A percentile compares a stretch with the other conserved stretches of the same genome.
Evolutionary conservation across 176 grass and related monocot species (phyloP).

Genomic region (Musa troglodytarum): DNA sequence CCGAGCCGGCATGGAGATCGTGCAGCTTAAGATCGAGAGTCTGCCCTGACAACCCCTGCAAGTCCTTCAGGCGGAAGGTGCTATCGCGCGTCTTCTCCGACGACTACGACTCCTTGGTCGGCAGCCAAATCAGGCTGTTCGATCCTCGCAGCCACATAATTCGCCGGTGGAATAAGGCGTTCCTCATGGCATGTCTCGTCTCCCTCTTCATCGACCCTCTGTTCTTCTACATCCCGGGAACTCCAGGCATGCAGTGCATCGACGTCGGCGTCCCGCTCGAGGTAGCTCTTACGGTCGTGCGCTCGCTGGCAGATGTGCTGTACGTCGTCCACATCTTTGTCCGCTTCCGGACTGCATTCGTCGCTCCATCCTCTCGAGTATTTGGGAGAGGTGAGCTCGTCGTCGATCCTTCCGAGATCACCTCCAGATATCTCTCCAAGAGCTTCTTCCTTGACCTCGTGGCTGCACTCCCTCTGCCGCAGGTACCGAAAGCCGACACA

Average conservation of each 20-base stretch:
- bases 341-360: constrained; percentile 75
- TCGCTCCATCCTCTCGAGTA: constrained; percentile 84
- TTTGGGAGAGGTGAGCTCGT: constrained; percentile 88
- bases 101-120: constrained; percentile 57
- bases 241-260: constrained; percentile 37
- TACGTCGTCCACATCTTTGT: constrained; percentile 73
- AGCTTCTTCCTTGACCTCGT: constrained; percentile 69
- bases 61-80: constrained; percentile 30
- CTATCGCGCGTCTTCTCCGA: constrained; percentile 76
- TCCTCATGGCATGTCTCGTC: constrained; percentile 50
- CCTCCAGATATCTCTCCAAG: constrained; percentile 47
- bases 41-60: constrained; percentile 29
- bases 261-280: constrained; percentile 39
- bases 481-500: constrained; percentile 36
- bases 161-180: constrained; percentile 75
- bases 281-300: constrained; percentile 43
- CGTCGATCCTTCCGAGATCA: constrained; percentile 66
- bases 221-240: constrained; percentile 74
- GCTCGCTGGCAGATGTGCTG: constrained; percentile 62
- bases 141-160: constrained; percentile 57
- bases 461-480: constrained; percentile 76
- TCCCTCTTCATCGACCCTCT: constrained; percentile 91
- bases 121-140: constrained; percentile 31
- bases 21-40: constrained; percentile 24
- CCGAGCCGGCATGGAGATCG: constrained; percentile 24